phyloP scores from a whole-genome alignment of 1,139 yeast species.

The Hemisphaericaspora lyxosophila region DNA sequence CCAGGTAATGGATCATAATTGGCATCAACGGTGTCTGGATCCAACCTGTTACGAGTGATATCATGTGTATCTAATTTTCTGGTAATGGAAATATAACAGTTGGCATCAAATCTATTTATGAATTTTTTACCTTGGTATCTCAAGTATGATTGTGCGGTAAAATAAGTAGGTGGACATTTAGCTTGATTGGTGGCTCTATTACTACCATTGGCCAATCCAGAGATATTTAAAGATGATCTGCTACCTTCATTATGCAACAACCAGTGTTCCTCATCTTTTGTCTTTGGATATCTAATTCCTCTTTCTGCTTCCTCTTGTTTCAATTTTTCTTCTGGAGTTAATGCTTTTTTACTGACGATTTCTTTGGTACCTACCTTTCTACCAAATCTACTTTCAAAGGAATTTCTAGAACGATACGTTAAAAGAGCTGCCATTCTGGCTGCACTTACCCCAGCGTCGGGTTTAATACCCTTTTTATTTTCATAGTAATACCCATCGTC shows the following conservation, averaged over 20 bases:
- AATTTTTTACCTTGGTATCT: constrained; percentile 93
- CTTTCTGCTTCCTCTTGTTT: constrained; percentile 15
- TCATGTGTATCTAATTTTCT: constrained; percentile 95
- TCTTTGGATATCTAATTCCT: constrained; percentile 34
- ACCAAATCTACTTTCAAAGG: constrained; percentile 89
- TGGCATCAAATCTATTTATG: constrained; percentile 87
- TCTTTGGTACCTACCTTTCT: constrained; percentile 46
- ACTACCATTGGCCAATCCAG: constrained; percentile 10
- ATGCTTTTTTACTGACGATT: constrained; percentile 7
- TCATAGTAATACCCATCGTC: constrained; percentile 81
- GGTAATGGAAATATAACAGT: constrained; percentile 91
- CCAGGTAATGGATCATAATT: constrained; percentile 43
- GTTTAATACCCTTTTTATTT: constrained; percentile 58
- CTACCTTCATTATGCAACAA: constrained; percentile 46
- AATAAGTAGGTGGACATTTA: constrained; percentile 73
- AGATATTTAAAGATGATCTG: constrained; percentile 16
- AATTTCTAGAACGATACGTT: constrained; percentile 88
- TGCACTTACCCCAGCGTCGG: constrained; percentile 84
- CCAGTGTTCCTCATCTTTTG: constrained; percentile 49
- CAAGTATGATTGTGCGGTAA: constrained; percentile 92
- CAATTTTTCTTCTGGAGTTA: constrained; percentile 17
- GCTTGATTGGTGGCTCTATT: constrained; percentile 18
- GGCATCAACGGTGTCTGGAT: constrained; percentile 8
- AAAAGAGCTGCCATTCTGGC: constrained; percentile 96
- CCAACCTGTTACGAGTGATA: constrained; percentile 72